Percentiles rank a stretch among this genome's conserved stretches.
Evolutionary conservation across 768 basidiomycete species (phyloP).

Genomic region (Leccinellum luteum): DNA sequence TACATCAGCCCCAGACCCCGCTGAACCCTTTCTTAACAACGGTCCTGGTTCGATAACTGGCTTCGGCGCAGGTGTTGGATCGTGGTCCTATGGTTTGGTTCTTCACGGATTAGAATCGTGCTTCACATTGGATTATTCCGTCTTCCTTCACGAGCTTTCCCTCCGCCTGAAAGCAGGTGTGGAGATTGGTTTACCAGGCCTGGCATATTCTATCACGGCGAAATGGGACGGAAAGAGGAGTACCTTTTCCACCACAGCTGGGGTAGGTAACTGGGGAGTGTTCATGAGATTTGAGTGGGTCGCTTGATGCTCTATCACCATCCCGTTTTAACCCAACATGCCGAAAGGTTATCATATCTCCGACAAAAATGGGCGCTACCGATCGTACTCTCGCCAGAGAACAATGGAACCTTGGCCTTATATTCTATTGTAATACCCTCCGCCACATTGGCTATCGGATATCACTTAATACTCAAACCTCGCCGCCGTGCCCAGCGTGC

Average conservation of each 20-base stretch:
- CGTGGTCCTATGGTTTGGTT: slow-evolving; percentile 47
- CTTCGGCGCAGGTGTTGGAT: slow-evolving; percentile 43
- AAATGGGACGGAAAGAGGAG: slow-evolving; percentile 48
- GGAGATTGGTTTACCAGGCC: slow-evolving; percentile 47
- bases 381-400: slow-evolving; percentile 52
- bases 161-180: slow-evolving; percentile 48
- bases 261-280: slow-evolving; percentile 46
- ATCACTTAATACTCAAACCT: slow-evolving; percentile 58
- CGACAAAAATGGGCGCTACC: slow-evolving; percentile 59
- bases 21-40: slow-evolving; percentile 23
- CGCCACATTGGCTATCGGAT: slow-evolving; percentile 48
- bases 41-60: slow-evolving; percentile 51
- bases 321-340: slow-evolving; percentile 13
- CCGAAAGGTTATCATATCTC: slow-evolving; percentile 49
- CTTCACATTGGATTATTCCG: slow-evolving; percentile 48
- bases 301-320: slow-evolving; percentile 4
- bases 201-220: slow-evolving; percentile 42
- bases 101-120: slow-evolving; percentile 48
- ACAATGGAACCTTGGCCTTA: slow-evolving; percentile 45
- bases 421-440: slow-evolving; percentile 56
- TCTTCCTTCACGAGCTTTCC: slow-evolving; percentile 55
- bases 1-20: slow-evolving; percentile 19
- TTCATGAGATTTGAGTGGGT: slow-evolving; percentile 54
- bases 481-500: slow-evolving; percentile 51
- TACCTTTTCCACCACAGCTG: slow-evolving; percentile 44